phyloP scores from a whole-genome alignment of 148 eudicot genomes.

The Mesembryanthemum crystallinum region DNA sequence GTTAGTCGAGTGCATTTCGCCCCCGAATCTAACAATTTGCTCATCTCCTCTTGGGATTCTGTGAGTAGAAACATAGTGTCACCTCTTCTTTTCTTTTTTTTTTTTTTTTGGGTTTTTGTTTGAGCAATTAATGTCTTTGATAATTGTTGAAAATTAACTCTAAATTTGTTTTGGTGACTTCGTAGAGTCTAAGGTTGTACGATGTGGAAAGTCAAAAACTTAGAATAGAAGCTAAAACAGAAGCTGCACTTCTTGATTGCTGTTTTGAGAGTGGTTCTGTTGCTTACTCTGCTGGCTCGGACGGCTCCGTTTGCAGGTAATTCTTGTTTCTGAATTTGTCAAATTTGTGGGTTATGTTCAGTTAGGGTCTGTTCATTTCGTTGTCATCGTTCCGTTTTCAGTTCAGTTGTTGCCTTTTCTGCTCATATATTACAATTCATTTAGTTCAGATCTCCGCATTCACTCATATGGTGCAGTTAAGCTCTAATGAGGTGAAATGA shows the following conservation, averaged over 20 bases:
- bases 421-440: too few species aligned
- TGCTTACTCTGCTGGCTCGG: conserved; percentile 55
- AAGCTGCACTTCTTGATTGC: conserved; percentile 71
- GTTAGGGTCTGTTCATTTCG: not conserved
- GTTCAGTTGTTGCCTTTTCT: too few species aligned
- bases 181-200: conserved; percentile 62
- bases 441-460: too few species aligned
- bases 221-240: conserved; percentile 48
- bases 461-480: too few species aligned
- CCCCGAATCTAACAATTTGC: conserved; percentile 64
- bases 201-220: conserved; percentile 54
- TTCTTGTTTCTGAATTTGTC: not conserved
- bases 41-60: conserved; percentile 90
- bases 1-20: conserved; percentile 74
- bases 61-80: conserved; percentile 33
- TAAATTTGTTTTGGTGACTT: not conserved
- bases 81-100: too few species aligned
- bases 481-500: too few species aligned
- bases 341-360: not conserved
- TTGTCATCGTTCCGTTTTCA: too few species aligned
- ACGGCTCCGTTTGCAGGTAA: conserved; percentile 67
- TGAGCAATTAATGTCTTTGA: not conserved
- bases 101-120: too few species aligned
- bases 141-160: not conserved
- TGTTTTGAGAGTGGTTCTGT: conserved; percentile 57